A percentile compares a stretch with the other conserved stretches of the same genome.
These are phyloP conservation scores for Arabidopsis arenosa DNA, from an alignment of 345 rosid species.

Conservation along the genomic window DNA sequence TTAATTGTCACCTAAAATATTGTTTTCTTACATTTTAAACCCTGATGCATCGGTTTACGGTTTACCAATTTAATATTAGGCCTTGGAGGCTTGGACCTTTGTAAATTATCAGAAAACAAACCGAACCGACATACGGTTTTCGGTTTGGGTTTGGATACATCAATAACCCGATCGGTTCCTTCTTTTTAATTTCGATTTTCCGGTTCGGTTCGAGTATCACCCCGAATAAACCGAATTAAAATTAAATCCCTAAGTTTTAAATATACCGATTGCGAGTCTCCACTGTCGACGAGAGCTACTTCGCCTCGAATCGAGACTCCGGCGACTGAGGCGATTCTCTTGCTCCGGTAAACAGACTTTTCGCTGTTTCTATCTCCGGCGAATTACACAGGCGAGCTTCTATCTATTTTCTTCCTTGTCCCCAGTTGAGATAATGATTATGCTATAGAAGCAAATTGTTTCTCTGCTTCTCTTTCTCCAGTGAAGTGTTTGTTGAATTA, in stretches of 20 bases:
- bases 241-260: background rate
- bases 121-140: background rate
- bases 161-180: background rate
- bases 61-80: too few relatives aligned
- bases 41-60: background rate
- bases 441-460: background rate
- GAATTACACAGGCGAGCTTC: slow-evolving; percentile 9
- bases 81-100: too few relatives aligned
- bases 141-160: background rate
- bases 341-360: background rate
- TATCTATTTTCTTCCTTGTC: background rate
- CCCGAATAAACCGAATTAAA: background rate
- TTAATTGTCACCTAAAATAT: background rate
- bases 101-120: background rate
- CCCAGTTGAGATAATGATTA: background rate
- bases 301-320: background rate
- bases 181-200: background rate
- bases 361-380: background rate
- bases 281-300: background rate
- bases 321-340: background rate
- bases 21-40: slow-evolving; percentile 25
- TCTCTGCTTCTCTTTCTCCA: background rate
- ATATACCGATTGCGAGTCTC: background rate
- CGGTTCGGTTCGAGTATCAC: background rate
- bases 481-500: background rate